Evolutionary conservation across 192 early-diverging fungal species (phyloP), one percentile per base, ranked within the genome.

Genomic region (Backusella sp.): DNA sequence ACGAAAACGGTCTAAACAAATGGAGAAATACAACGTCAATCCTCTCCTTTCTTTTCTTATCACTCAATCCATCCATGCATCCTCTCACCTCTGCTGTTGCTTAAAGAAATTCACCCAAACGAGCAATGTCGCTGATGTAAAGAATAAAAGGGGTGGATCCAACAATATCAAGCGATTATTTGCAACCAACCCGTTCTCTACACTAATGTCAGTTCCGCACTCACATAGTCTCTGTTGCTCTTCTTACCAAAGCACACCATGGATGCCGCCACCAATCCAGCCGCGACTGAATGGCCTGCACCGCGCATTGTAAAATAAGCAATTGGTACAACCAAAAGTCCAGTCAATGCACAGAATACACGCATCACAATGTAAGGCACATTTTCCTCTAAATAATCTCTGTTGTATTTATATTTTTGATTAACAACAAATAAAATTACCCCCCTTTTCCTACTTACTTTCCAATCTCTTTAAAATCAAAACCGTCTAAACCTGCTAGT

Each of bases 401-500:
- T 94, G 69, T 11, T 8, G 46, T 3, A 68, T 28, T 28, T 11
- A 32, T 62, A n/a, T 2, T 8, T 26, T 17, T 15, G 32, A 32
- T 70, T 26, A 8, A 17, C 14, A 23, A 35, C 7, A 26, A 26
- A 82, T 21, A 5, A 37, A 49, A 39, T n/a, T n/a, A n/a, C 21
- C 11, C 26, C 11, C 14, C 3, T 3, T 3, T 32, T 32, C 32
- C 32, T 32, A 83, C 88, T 83, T 78, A 90, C 87, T 89, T 82
- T 69, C 95, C 96, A 83, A 99, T 99, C 72, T 92, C 89, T 71
- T 96, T 95, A 79, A 99, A 99, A 74, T 94, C 88, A 83, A 98
- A 99, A 6, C 96, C 95, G 79, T 98, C 90, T 82, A 98, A 96
- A 4, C 98, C 98, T 62, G 91, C 90, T 23, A 96, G 59, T 81